These are phyloP conservation scores for Lipomyces chichibuensis DNA, from an alignment of 805 yeast species.

Conservation along the genomic window DNA sequence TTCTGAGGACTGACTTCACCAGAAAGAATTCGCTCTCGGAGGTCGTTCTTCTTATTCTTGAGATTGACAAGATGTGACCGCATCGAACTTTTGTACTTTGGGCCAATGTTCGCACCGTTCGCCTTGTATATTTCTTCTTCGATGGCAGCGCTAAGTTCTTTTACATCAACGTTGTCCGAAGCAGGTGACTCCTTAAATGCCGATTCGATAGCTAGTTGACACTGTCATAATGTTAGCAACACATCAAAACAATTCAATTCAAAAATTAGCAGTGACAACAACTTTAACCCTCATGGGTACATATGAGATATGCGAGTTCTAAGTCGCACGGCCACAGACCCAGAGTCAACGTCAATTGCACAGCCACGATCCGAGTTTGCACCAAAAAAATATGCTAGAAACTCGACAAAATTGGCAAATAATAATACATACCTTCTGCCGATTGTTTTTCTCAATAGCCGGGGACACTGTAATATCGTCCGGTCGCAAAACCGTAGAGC, in stretches of 20 bases:
- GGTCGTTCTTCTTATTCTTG: conserved; percentile 38
- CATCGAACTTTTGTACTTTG: conserved; percentile 31
- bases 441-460: conserved; percentile 10
- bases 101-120: conserved; percentile 24
- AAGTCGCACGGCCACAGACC: neutral
- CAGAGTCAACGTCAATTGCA: neutral
- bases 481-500: conserved; percentile 5
- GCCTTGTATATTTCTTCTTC: conserved; percentile 21
- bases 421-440: conserved; percentile 20
- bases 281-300: too few species aligned
- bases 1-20: conserved; percentile 39
- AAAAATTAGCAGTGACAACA: neutral
- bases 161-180: conserved; percentile 1
- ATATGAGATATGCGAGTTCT: too few species aligned
- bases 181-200: neutral
- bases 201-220: neutral
- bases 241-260: neutral
- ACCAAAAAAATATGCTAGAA: neutral
- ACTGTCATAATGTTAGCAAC: neutral
- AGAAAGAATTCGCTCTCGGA: conserved; percentile 36
- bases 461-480: neutral
- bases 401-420: neutral
- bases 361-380: neutral
- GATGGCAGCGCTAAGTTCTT: conserved; percentile 8
- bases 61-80: conserved; percentile 41